Evolutionary conservation across 352 stramenopile genomes (phyloP).

Genomic region (Pythium oligandrum): DNA sequence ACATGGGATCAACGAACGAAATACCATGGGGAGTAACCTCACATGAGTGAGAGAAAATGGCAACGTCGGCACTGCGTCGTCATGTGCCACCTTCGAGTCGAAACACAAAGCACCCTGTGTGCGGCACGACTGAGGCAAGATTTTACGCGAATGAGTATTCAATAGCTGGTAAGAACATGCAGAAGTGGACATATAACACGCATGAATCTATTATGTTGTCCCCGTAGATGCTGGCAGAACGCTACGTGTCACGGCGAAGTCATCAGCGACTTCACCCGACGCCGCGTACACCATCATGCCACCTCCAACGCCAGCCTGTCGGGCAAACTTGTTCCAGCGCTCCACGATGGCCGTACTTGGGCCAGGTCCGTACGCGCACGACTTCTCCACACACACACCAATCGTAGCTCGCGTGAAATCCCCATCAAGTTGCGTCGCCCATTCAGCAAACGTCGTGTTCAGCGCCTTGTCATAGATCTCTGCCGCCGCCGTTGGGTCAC

Average conservation of each 20-base stretch:
- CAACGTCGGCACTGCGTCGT: too few species aligned
- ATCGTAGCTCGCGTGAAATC: constrained; percentile 52
- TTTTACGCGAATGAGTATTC: too few species aligned
- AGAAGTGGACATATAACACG: background rate
- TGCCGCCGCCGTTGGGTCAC: constrained; percentile 32
- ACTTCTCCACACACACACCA: constrained; percentile 41
- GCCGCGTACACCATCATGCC: constrained; percentile 75
- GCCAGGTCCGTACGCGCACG: constrained; percentile 61
- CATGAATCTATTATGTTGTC: background rate
- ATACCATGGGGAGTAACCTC: too few species aligned
- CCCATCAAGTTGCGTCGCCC: constrained; percentile 33
- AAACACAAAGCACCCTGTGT: too few species aligned
- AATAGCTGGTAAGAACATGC: too few species aligned
- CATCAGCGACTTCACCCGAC: constrained; percentile 41
- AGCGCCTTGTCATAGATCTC: constrained; percentile 46
- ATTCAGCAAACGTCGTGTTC: constrained; percentile 52
- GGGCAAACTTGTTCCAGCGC: constrained; percentile 41
- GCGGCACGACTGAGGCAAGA: too few species aligned
- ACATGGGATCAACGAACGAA: too few species aligned
- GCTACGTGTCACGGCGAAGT: constrained; percentile 48
- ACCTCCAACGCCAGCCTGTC: constrained; percentile 29
- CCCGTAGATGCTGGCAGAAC: constrained; percentile 19
- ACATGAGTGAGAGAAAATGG: too few species aligned
- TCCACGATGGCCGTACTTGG: constrained; percentile 48
- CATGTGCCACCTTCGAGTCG: too few species aligned